Conservation (phyloP, 306 rosid species). For the Fragaria ananassa region DNA sequence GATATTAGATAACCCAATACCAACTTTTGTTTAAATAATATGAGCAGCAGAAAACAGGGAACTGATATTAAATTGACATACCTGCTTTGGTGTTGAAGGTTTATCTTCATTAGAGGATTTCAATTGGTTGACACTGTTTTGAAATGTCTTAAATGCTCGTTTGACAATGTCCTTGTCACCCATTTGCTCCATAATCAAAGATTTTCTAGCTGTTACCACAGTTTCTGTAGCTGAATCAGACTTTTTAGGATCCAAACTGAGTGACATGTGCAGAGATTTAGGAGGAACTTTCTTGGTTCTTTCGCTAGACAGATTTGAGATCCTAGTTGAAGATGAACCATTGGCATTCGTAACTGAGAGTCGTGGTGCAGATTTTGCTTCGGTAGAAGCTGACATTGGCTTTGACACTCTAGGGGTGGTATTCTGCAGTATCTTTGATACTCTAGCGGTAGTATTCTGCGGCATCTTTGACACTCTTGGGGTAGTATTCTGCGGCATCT, state of each 20-base stretch:
- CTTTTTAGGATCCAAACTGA: slow-evolving; percentile 52
- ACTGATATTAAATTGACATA: slow-evolving; percentile 17
- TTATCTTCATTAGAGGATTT: slow-evolving; percentile 46
- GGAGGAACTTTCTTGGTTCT: slow-evolving; percentile 53
- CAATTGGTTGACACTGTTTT: slow-evolving; percentile 57
- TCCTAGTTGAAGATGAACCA: slow-evolving; percentile 42
- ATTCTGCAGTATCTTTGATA: slow-evolving; percentile 10
- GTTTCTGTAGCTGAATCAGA: slow-evolving; percentile 40
- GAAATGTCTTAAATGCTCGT: slow-evolving; percentile 90
- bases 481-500: slow-evolving; percentile 23
- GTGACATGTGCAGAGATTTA: slow-evolving; percentile 63
- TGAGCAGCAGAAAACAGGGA: not conserved
- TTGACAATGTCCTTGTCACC: slow-evolving; percentile 91
- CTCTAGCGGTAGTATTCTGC: slow-evolving; percentile 23
- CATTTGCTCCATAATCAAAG: slow-evolving; percentile 84
- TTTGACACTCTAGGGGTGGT: slow-evolving; percentile 55
- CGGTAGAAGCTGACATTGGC: slow-evolving; percentile 36
- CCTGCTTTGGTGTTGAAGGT: slow-evolving; percentile 53
- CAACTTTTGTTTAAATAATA: slow-evolving; percentile 6
- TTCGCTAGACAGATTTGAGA: slow-evolving; percentile 35
- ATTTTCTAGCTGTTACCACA: slow-evolving; percentile 46
- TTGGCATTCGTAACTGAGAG: slow-evolving; percentile 50
- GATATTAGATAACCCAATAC: not conserved
- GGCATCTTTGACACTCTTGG: slow-evolving; percentile 48
- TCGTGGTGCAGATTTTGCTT: slow-evolving; percentile 31